Conservation (phyloP, 257 asterid species). For the Primulina huaijiensis region DNA sequence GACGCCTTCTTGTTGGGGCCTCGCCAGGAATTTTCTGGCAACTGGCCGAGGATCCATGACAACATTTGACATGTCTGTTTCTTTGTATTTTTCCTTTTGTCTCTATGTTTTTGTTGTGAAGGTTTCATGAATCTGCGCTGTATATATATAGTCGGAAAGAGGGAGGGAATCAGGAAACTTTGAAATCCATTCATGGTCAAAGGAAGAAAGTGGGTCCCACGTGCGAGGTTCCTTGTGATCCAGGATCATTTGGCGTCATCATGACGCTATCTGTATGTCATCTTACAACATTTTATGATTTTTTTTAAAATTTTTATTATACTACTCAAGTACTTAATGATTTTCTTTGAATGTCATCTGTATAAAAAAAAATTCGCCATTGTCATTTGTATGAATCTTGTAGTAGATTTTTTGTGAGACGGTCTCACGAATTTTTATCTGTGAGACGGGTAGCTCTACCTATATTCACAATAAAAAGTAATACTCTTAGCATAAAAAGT, state of each 20-base stretch:
- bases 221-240: slow-evolving; percentile 22
- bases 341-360: too few relatives aligned
- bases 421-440: too few relatives aligned
- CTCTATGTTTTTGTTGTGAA: too few relatives aligned
- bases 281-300: neutral
- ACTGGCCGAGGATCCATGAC: slow-evolving; percentile 60
- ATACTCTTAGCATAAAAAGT: too few relatives aligned
- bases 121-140: too few relatives aligned
- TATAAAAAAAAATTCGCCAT: too few relatives aligned
- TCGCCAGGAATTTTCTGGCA: slow-evolving; percentile 63
- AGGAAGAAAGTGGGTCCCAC: slow-evolving; percentile 15
- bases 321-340: neutral
- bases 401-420: too few relatives aligned
- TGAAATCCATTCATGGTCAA: slow-evolving; percentile 11
- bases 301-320: neutral
- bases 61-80: slow-evolving; percentile 36
- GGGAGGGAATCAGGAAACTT: neutral
- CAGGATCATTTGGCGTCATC: slow-evolving; percentile 30
- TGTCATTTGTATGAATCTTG: too few relatives aligned
- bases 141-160: slow-evolving; percentile 6
- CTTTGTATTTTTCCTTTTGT: neutral
- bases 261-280: slow-evolving; percentile 22
- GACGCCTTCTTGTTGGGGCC: slow-evolving; percentile 83
- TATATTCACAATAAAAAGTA: too few relatives aligned
- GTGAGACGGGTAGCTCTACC: too few relatives aligned